A percentile compares a stretch with the other conserved stretches of the same genome.
Conservation (phyloP, 352 stramenopile species). For the Phytophthora pluvialis region DNA sequence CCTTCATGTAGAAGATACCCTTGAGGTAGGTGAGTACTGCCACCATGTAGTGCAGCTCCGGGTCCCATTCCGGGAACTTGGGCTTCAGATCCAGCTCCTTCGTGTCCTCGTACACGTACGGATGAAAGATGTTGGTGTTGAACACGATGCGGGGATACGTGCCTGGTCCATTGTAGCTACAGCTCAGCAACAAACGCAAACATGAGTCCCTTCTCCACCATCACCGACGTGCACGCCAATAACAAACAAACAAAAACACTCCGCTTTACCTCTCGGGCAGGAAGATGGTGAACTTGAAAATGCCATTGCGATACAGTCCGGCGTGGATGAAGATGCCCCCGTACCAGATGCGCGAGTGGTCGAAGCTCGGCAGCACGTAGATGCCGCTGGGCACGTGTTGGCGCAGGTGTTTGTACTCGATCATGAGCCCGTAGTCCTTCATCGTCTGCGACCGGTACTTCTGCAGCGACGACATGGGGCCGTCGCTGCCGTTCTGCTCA, state of each 20-base stretch:
- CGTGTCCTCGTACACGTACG: slow-evolving; percentile 89
- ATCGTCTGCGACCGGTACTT: slow-evolving; percentile 88
- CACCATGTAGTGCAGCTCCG: slow-evolving; percentile 95
- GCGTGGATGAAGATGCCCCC: slow-evolving; percentile 97
- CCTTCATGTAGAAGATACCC: slow-evolving; percentile 98
- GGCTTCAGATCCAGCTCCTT: slow-evolving; percentile 92
- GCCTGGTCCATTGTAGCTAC: slow-evolving; percentile 93
- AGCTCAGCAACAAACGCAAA: slow-evolving; percentile 22
- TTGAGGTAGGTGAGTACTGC: slow-evolving; percentile 97
- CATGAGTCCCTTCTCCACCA: too few species aligned
- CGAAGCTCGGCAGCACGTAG: slow-evolving; percentile 94
- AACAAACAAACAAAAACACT: background rate
- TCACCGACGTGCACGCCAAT: background rate
- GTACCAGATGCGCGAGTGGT: slow-evolving; percentile 93
- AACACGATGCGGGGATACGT: slow-evolving; percentile 95
- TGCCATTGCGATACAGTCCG: slow-evolving; percentile 94
- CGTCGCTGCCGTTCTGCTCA: slow-evolving; percentile 29
- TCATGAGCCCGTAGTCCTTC: slow-evolving; percentile 96
- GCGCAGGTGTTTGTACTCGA: slow-evolving; percentile 98
- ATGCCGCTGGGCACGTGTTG: slow-evolving; percentile 94
- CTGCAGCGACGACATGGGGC: slow-evolving; percentile 85
- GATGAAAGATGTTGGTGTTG: slow-evolving; percentile 93
- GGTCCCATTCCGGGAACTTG: slow-evolving; percentile 94
- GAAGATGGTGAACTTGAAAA: slow-evolving; percentile 97
- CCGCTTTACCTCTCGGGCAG: slow-evolving; percentile 68